Evolutionary conservation across 805 yeast species (phyloP).

Genomic region (Maudiozyma barnettii): DNA sequence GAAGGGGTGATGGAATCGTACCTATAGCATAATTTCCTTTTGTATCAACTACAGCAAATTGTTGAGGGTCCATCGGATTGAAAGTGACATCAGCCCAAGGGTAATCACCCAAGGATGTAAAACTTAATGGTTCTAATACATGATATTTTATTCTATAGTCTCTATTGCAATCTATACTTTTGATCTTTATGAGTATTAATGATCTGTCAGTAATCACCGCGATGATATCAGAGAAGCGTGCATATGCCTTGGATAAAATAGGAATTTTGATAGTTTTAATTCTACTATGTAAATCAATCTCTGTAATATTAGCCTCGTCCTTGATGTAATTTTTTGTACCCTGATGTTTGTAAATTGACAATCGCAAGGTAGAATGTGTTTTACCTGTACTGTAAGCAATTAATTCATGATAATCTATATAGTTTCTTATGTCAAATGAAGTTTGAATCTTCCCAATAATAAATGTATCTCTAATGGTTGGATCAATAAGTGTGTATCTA

Average conservation of each 20-base stretch:
- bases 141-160: slow-evolving; percentile 11
- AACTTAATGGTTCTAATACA: slow-evolving; percentile 15
- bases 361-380: slow-evolving; percentile 11
- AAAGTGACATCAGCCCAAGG: slow-evolving; percentile 39
- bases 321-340: background rate
- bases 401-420: slow-evolving; percentile 13
- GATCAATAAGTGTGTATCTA: slow-evolving; percentile 10
- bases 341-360: slow-evolving; percentile 4
- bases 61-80: slow-evolving; percentile 33
- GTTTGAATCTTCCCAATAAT: slow-evolving; percentile 18
- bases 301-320: background rate
- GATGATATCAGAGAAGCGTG: slow-evolving; percentile 22
- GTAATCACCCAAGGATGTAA: slow-evolving; percentile 22
- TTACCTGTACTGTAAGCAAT: slow-evolving; percentile 18
- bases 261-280: slow-evolving; percentile 36
- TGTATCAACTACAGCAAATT: slow-evolving; percentile 39
- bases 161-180: slow-evolving; percentile 8
- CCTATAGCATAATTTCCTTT: slow-evolving; percentile 45
- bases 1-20: slow-evolving; percentile 17
- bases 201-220: slow-evolving; percentile 33
- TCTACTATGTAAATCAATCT: slow-evolving; percentile 28
- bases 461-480: slow-evolving; percentile 13
- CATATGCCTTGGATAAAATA: slow-evolving; percentile 14
- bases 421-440: slow-evolving; percentile 14
- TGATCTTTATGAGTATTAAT: slow-evolving; percentile 29